Conservation (phyloP, 2,329 filamentous ascomycete species). For the Sclerotinia borealis region DNA sequence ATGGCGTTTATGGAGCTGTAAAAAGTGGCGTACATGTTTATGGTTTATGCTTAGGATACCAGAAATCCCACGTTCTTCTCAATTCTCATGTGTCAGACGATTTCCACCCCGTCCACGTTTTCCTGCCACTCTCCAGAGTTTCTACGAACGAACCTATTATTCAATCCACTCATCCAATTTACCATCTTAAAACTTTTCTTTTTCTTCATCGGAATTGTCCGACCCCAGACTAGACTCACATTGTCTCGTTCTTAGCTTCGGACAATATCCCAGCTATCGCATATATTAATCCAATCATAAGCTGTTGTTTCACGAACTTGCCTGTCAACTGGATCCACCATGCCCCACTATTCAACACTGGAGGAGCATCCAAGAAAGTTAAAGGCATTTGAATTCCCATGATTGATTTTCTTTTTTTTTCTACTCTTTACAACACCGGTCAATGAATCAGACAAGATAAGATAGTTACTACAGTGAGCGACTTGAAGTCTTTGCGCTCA, state of each 20-base stretch:
- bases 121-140: neutral
- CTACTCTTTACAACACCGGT: neutral
- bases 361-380: conserved; percentile 1
- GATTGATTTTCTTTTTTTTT: neutral
- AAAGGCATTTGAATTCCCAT: conserved; percentile 5
- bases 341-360: conserved; percentile 1
- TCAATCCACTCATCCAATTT: neutral
- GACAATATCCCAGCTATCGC: neutral
- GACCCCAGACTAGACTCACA: conserved; percentile 5
- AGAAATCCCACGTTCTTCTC: neutral
- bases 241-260: neutral
- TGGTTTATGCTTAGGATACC: neutral
- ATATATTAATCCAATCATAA: neutral
- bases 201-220: conserved; percentile 10
- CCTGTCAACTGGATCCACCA: neutral
- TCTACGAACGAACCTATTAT: neutral
- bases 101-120: neutral
- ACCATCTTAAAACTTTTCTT: neutral
- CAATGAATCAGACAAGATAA: conserved; percentile 5
- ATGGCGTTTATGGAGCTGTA: conserved; percentile 8
- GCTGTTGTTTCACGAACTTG: neutral
- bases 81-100: neutral
- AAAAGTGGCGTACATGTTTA: conserved; percentile 8
- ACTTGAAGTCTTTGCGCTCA: conserved; percentile 35
- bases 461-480: conserved; percentile 27